Percentiles rank a stretch among this genome's conserved stretches.
These are phyloP conservation scores for Fusarium nodosum DNA, from an alignment of 2,329 filamentous ascomycete genomes.

Conservation along the genomic window DNA sequence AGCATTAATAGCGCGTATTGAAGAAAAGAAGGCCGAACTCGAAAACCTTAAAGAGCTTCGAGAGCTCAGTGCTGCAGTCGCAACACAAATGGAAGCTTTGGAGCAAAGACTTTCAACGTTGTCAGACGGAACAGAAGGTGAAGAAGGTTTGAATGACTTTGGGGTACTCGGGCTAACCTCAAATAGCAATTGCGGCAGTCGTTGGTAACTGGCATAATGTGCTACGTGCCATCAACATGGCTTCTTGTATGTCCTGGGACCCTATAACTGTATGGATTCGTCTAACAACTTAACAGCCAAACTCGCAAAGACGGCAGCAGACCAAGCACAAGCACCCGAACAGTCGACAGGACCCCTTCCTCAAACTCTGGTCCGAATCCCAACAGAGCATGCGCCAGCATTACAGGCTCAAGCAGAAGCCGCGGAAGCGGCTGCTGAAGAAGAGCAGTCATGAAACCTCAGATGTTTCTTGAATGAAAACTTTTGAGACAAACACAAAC, in stretches of 20 bases:
- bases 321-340: constrained; percentile 55
- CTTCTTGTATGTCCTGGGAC: constrained; percentile 73
- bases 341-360: constrained; percentile 70
- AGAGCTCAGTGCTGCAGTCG: constrained; percentile 82
- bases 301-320: constrained; percentile 71
- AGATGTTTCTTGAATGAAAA: neutral
- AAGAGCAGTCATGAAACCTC: constrained; percentile 50
- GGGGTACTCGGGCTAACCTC: constrained; percentile 39
- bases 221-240: constrained; percentile 86
- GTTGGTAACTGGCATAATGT: constrained; percentile 91
- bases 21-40: constrained; percentile 87
- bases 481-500: neutral
- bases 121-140: constrained; percentile 85
- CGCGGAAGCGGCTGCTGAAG: constrained; percentile 60
- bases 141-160: constrained; percentile 1
- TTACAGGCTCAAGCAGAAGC: constrained; percentile 72
- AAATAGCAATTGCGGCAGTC: constrained; percentile 82
- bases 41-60: constrained; percentile 83
- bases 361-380: constrained; percentile 86
- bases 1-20: constrained; percentile 79
- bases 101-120: constrained; percentile 83
- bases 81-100: constrained; percentile 84
- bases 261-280: neutral
- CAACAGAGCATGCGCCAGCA: constrained; percentile 80
- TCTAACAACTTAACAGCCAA: constrained; percentile 66